Evolutionary conservation across 768 basidiomycete species (phyloP).

Genomic region (Mycena sanguinolenta): DNA sequence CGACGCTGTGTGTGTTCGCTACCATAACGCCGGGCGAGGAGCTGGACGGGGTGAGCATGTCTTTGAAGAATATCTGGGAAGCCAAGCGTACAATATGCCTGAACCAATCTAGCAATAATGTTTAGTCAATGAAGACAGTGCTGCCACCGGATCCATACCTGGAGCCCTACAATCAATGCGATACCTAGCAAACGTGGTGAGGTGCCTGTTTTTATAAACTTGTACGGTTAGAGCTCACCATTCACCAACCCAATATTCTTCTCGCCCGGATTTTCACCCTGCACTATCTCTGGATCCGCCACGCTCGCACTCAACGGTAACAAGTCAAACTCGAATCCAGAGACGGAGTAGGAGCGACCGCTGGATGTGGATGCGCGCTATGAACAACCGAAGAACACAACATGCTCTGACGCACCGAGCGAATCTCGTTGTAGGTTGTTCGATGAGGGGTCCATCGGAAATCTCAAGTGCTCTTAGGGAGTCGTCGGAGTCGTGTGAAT

Average conservation of each 20-base stretch:
- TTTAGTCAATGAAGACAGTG: neutral
- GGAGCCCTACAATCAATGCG: slow-evolving; percentile 85
- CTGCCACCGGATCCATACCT: slow-evolving; percentile 58
- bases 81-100: slow-evolving; percentile 85
- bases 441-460: slow-evolving; percentile 69
- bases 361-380: slow-evolving; percentile 37
- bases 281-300: slow-evolving; percentile 72
- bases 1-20: slow-evolving; percentile 89
- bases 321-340: slow-evolving; percentile 86
- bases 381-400: neutral
- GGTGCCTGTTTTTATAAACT: neutral
- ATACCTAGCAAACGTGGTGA: slow-evolving; percentile 65
- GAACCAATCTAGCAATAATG: slow-evolving; percentile 77
- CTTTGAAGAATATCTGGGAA: neutral
- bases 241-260: slow-evolving; percentile 84
- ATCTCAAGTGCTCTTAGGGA: slow-evolving; percentile 87
- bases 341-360: slow-evolving; percentile 74
- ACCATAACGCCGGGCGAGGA: slow-evolving; percentile 94
- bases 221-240: slow-evolving; percentile 62
- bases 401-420: slow-evolving; percentile 49
- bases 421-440: slow-evolving; percentile 46
- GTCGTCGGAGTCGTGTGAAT: slow-evolving; percentile 74
- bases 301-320: slow-evolving; percentile 84
- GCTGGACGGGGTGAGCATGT: slow-evolving; percentile 52
- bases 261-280: slow-evolving; percentile 62